Conservation (phyloP, 805 yeast genomes). For the Kregervanrija pseudodelftensis region DNA sequence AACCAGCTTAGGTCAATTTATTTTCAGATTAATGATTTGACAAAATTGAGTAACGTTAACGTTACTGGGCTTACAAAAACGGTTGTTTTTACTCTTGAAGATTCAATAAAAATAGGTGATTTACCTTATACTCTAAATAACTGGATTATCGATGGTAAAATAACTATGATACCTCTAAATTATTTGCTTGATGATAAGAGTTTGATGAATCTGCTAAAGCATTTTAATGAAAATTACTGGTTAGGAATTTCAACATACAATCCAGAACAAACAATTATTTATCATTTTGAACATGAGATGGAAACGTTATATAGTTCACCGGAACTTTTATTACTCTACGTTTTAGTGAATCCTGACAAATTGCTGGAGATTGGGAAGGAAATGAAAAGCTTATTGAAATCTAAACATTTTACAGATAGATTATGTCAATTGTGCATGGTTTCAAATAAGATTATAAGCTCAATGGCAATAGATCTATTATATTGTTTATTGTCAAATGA, state of each 20-base stretch:
- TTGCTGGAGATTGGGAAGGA: not conserved
- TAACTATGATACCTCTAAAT: conserved; percentile 7
- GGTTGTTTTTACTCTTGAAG: not conserved
- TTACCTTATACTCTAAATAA: conserved; percentile 2
- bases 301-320: not conserved
- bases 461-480: not conserved
- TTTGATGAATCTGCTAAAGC: not conserved
- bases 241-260: not conserved
- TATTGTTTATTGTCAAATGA: not conserved
- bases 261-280: not conserved
- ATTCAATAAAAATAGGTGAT: conserved; percentile 10
- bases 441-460: not conserved
- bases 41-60: too few relatives aligned
- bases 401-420: not conserved
- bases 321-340: not conserved
- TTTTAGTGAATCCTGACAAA: not conserved
- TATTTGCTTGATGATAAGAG: conserved; percentile 1
- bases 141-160: conserved; percentile 6
- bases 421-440: conserved; percentile 2
- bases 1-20: too few relatives aligned
- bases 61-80: too few relatives aligned
- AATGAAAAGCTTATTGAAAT: not conserved
- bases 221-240: not conserved
- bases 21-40: too few relatives aligned
- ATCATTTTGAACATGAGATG: not conserved